Evolutionary conservation across 805 yeast genomes (phyloP).

Genomic region (Lipomyces spencermartinsiae): DNA sequence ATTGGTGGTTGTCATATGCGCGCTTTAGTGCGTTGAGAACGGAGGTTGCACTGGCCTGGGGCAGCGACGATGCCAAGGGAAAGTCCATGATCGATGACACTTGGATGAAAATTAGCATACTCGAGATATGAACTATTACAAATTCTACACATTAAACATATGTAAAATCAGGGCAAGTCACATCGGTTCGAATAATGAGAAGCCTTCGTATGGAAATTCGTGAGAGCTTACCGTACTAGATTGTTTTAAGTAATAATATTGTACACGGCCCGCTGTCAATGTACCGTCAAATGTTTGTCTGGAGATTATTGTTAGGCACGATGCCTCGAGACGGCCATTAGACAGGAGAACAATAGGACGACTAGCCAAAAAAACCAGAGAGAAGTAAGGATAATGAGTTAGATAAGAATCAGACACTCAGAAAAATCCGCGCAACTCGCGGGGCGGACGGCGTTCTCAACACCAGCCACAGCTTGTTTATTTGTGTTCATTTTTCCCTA

Average conservation of each 20-base stretch:
- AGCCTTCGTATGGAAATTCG: not conserved
- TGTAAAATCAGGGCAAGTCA: not conserved
- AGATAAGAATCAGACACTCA: not conserved
- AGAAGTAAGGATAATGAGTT: not conserved
- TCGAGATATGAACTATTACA: not conserved
- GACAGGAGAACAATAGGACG: not conserved
- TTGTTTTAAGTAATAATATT: not conserved
- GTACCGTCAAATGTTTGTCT: not conserved
- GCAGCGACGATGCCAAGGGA: conserved; percentile 25
- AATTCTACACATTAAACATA: not conserved
- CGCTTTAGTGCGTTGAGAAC: conserved; percentile 22
- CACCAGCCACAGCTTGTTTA: conserved; percentile 5
- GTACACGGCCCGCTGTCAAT: not conserved
- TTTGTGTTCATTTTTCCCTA: not conserved
- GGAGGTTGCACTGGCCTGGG: conserved; percentile 26
- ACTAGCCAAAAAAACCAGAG: not conserved
- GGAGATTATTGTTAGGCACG: not conserved
- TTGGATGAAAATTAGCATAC: not conserved
- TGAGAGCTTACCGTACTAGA: not conserved
- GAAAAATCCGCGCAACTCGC: too few species aligned
- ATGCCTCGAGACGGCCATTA: not conserved
- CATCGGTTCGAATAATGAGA: not conserved
- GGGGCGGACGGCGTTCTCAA: not conserved
- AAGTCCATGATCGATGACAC: conserved; percentile 23
- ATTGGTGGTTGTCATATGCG: conserved; percentile 16